A percentile compares a stretch with the other conserved stretches of the same genome.
These are phyloP conservation scores for Apiotrichum mycotoxinovorans DNA, from an alignment of 1,284 basidiomycete species.

Conservation along the genomic window DNA sequence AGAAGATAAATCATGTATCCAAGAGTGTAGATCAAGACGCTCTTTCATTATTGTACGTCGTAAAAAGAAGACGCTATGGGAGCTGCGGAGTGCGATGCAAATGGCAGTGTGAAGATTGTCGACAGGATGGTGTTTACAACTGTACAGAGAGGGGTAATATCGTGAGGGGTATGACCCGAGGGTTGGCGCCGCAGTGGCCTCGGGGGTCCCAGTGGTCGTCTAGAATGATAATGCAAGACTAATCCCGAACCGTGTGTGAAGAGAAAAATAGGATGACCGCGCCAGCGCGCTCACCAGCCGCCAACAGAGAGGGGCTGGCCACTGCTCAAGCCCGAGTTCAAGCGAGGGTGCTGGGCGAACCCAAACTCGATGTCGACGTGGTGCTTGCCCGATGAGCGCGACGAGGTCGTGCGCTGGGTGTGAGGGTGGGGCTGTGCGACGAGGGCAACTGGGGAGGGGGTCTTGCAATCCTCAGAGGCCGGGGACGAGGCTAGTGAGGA, in stretches of 20 bases:
- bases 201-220: not conserved
- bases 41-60: slow-evolving; percentile 10
- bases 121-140: slow-evolving; percentile 23
- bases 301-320: slow-evolving; percentile 17
- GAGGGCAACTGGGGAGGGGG: slow-evolving; percentile 43
- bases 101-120: slow-evolving; percentile 8
- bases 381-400: slow-evolving; percentile 9
- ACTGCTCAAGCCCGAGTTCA: slow-evolving; percentile 4
- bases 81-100: slow-evolving; percentile 13
- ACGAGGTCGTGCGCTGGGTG: slow-evolving; percentile 7
- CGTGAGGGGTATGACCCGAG: not conserved
- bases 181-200: slow-evolving; percentile 1
- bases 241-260: not conserved
- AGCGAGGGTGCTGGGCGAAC: slow-evolving; percentile 7
- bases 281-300: slow-evolving; percentile 15
- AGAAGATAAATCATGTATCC: not conserved
- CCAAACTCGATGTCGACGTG: slow-evolving; percentile 17
- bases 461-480: slow-evolving; percentile 48
- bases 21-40: not conserved
- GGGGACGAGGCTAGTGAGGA: slow-evolving; percentile 44
- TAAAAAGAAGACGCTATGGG: slow-evolving; percentile 9
- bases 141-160: slow-evolving; percentile 12
- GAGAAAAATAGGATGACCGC: not conserved
- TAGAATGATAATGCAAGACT: slow-evolving; percentile 2
- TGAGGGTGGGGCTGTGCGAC: slow-evolving; percentile 11